Percentiles rank a stretch among this genome's conserved stretches.
Conservation (phyloP, 164 flowering plant species). For the Houttuynia cordata region DNA sequence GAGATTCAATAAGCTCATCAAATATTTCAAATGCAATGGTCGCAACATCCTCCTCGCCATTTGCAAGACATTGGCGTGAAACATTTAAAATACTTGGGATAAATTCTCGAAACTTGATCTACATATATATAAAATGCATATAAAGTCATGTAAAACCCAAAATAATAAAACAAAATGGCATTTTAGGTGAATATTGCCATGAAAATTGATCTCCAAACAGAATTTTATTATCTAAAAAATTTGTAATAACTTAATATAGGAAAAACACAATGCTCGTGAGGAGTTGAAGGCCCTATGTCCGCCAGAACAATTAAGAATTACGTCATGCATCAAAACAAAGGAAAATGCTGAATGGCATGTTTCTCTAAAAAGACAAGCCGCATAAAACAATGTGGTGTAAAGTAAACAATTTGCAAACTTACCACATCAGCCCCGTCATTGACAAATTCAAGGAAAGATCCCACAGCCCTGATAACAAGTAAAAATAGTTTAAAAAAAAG, state of each 20-base stretch:
- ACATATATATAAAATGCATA: conserved; percentile 1
- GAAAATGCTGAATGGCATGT: not conserved
- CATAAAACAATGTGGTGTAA: not conserved
- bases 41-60: conserved; percentile 93
- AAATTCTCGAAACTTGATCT: conserved; percentile 86
- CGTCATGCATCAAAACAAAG: not conserved
- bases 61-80: conserved; percentile 75
- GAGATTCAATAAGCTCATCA: conserved; percentile 96
- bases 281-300: not conserved
- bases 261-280: not conserved
- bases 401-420: conserved; percentile 17
- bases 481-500: not conserved
- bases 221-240: too few relatives aligned
- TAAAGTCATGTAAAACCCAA: too few relatives aligned
- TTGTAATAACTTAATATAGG: not conserved
- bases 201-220: too few relatives aligned
- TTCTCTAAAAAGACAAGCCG: not conserved
- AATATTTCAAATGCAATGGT: conserved; percentile 91
- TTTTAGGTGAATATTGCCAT: not conserved
- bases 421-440: conserved; percentile 84
- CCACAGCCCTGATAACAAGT: conserved; percentile 66
- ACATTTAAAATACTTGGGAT: conserved; percentile 89
- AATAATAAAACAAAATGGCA: not conserved
- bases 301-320: too few relatives aligned
- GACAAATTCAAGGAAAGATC: conserved; percentile 86